A percentile compares a stretch with the other conserved stretches of the same genome.
Conservation (phyloP, 257 asterid genomes). For the Prunella vulgaris region DNA sequence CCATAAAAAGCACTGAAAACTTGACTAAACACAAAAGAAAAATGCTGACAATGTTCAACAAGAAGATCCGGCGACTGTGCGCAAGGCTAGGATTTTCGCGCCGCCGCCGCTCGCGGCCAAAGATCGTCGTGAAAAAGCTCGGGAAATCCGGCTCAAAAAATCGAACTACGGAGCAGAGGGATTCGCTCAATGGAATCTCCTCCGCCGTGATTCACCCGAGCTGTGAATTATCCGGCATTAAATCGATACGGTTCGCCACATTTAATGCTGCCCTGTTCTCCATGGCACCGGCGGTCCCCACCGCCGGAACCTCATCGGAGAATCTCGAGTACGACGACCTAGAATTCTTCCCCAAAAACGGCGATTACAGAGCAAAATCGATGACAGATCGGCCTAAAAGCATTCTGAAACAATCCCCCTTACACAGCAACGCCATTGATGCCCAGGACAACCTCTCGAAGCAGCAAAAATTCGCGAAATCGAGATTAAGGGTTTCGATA, state of each 20-base stretch:
- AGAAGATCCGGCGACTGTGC: conserved; percentile 54
- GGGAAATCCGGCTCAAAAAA: conserved; percentile 42
- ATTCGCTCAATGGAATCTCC: conserved; percentile 14
- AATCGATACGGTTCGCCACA: conserved; percentile 56
- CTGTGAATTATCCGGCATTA: conserved; percentile 31
- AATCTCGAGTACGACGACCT: conserved; percentile 29
- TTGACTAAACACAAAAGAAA: background rate
- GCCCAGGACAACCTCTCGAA: conserved; percentile 20
- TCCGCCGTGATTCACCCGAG: conserved; percentile 80
- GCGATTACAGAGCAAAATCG: conserved; percentile 36
- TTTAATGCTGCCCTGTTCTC: conserved; percentile 96
- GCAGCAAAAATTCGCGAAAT: conserved; percentile 56
- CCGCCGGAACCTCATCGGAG: conserved; percentile 30
- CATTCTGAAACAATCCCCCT: conserved; percentile 76
- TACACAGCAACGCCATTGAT: conserved; percentile 29
- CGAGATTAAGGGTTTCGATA: conserved; percentile 78
- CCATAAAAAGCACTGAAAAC: background rate
- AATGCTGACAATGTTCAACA: conserved; percentile 52
- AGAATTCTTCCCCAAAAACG: conserved; percentile 1
- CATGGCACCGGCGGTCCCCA: conserved; percentile 88
- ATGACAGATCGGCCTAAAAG: conserved; percentile 62
- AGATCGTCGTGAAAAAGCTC: conserved; percentile 49
- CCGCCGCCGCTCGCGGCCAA: conserved; percentile 52
- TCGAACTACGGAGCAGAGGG: conserved; percentile 15
- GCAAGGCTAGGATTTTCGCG: conserved; percentile 50